Evolutionary conservation across 352 stramenopile genomes (phyloP), one percentile per base, ranked within the genome.

Genomic region (Globisporangium spinosum): DNA sequence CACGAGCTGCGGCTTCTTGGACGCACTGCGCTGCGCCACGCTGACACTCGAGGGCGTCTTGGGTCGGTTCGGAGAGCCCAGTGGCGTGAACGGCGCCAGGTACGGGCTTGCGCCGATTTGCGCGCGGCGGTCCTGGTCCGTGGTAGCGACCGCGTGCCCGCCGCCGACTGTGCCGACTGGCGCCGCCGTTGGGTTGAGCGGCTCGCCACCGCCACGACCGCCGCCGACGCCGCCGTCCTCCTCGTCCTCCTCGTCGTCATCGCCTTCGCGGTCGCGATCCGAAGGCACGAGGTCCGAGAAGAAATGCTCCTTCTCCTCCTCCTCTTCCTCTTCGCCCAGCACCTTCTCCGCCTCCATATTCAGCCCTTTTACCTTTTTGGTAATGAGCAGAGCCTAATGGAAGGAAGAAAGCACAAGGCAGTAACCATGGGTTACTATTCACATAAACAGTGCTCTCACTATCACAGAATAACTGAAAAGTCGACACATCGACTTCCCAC

Each of bases 21-120:
- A 22, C 3, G 61, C 56, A 51, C 62, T 54, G 22, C 71, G 64
- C 63, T 74, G 66, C 51, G 67, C 56, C n/a, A 62, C 54, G 10
- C 49, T 68, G 20, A 72, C 70, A 53, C 75, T 83, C 1, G 79
- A 81, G 15, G 81, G 83, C 38, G 81, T 89, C 69, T 90, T 90
- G 0, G 78, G 77, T 4, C 70, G 66, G 57, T 72, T 82, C 1
- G 83, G 81, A 12, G 79, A 87, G n/a, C 80, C 77, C 68, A 87
- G 75, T 51, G 83, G 83, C 56, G 83, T 91, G 70, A 91, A 91
- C 1, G 83, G 83, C 23, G 81, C 75, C 34, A 91, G 25, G 59
- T 88, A 91, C 29, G 83, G 83, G 67, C 79, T 89, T 53, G 78
- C 81, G 25, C 81, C 75, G 7, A 91, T 77, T 68, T 90, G 81